Base-by-base conservation (phyloP, 2,329 filamentous ascomycete species). In the Ceratocystis huliohia region DNA sequence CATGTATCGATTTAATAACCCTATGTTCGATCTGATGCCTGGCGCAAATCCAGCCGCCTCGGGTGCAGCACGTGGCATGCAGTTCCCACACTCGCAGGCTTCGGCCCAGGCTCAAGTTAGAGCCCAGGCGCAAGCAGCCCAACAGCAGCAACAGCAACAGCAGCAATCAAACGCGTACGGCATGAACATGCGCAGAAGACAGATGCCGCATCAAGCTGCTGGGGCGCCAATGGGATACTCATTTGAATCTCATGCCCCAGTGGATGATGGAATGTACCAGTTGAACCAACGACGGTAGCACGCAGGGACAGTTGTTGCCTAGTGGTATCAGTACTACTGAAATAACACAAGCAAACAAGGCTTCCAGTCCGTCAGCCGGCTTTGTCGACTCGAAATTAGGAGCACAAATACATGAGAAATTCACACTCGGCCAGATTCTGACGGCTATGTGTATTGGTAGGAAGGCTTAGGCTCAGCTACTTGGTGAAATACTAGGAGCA, bases 91-190 rank as follows among this genome's bases (percentile, higher is more conserved):
- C 41, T 17, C 28, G 15, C 61, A 63, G 41, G 59, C 59, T 15
- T 62, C 59, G n/a, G 59, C 59, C 37, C 59, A 62, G 28, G 61
- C 61, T 20, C 61, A 63, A 22, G 61, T 28, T 46, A 62, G 61
- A 46, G 61, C 25, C 17, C 65, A 66, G 44, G 59, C 59, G 1
- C 65, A 66, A 28, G 45, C 20, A n/a, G 45, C 50, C 6, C 65
- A 66, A 45, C 33, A n/a, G 56, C 65, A 66, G 30, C 57, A 62
- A 15, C 65, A 66, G 56, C 46, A 57, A 10, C 65, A 66, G 61
- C 65, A 67, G 20, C 37, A 57, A 5, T n/a, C 61, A 33, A 25
- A 63, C 41, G 57, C 65, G 6, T 59, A 53, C 17, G 15, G 45
- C 25, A 61, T 46, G 7, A 53, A 25, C 3, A 61, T 65, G 41